Conservation (phyloP, 257 asterid genomes). For the Galeopsis tetrahit region DNA sequence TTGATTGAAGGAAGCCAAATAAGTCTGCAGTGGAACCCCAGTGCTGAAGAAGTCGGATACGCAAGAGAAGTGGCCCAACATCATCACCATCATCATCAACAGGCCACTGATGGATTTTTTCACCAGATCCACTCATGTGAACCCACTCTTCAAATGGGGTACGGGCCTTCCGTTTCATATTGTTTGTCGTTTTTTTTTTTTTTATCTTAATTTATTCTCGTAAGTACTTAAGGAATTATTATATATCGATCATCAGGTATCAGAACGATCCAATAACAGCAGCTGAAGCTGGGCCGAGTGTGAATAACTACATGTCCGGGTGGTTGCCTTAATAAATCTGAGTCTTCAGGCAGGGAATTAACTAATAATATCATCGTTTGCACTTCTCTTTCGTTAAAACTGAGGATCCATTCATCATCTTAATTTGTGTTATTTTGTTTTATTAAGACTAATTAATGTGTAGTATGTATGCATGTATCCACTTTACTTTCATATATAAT, state of each 20-base stretch:
- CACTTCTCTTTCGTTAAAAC: too few relatives aligned
- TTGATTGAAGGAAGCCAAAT: conserved; percentile 77
- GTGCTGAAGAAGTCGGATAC: not conserved
- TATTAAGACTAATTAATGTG: too few relatives aligned
- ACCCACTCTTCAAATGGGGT: conserved; percentile 89
- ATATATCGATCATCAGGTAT: conserved; percentile 5
- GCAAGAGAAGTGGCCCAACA: conserved; percentile 39
- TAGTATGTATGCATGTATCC: too few relatives aligned
- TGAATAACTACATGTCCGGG: conserved; percentile 32
- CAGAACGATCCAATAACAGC: conserved; percentile 28
- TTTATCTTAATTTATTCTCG: too few relatives aligned
- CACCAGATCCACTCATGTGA: conserved; percentile 74
- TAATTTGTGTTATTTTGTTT: too few relatives aligned
- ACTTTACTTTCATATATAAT: too few relatives aligned
- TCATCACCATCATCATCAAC: conserved; percentile 34
- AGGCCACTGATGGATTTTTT: conserved; percentile 52
- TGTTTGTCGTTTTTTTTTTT: too few relatives aligned
- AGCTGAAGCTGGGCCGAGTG: conserved; percentile 38
- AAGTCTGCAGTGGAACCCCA: conserved; percentile 81
- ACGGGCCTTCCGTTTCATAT: too few relatives aligned
- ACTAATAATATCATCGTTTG: too few relatives aligned
- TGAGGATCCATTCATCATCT: too few relatives aligned
- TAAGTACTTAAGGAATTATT: too few relatives aligned
- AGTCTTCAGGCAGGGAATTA: too few relatives aligned
- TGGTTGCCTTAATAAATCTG: conserved; percentile 33